Percentiles rank a stretch among this genome's conserved stretches.
Evolutionary conservation across 495 filamentous ascomycete genomes (phyloP).

Genomic region (Penicillium waksmanii): DNA sequence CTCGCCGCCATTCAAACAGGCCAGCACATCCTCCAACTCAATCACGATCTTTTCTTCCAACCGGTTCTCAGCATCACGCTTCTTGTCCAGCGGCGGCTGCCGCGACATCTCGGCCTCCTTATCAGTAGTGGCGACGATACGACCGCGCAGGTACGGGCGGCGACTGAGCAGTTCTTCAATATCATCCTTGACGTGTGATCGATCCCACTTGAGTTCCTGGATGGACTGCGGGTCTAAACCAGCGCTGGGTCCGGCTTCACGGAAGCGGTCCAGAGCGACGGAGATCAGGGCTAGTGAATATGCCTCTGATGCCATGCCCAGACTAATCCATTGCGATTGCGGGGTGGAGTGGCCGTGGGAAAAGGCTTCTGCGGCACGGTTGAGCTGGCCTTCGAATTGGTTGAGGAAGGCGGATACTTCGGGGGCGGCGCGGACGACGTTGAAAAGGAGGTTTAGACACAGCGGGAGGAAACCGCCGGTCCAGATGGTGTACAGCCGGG

Average conservation of each 20-base stretch:
- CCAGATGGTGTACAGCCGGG: constrained; percentile 79
- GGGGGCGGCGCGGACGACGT: constrained; percentile 75
- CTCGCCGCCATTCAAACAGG: constrained; percentile 44
- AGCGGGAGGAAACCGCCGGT: constrained; percentile 82
- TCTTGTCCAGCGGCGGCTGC: constrained; percentile 45
- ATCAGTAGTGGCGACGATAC: constrained; percentile 70
- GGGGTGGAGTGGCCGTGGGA: constrained; percentile 49
- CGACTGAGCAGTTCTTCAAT: constrained; percentile 74
- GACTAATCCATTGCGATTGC: constrained; percentile 58
- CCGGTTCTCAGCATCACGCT: constrained; percentile 53
- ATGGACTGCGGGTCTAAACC: constrained; percentile 65
- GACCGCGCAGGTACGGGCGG: constrained; percentile 61
- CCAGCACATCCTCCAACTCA: constrained; percentile 57
- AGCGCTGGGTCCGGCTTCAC: constrained; percentile 59
- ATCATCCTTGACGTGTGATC: constrained; percentile 69
- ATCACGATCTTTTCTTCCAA: constrained; percentile 74
- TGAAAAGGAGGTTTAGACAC: constrained; percentile 84
- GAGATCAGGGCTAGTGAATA: constrained; percentile 76
- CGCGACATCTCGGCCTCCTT: constrained; percentile 68
- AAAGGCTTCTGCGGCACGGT: constrained; percentile 64
- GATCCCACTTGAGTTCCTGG: constrained; percentile 71
- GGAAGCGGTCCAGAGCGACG: constrained; percentile 63
- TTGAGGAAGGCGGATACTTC: constrained; percentile 88
- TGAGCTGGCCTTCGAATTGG: constrained; percentile 75
- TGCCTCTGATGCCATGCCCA: constrained; percentile 72